Base-by-base conservation (phyloP, 1,284 basidiomycete genomes). In the Malassezia caprae region DNA sequence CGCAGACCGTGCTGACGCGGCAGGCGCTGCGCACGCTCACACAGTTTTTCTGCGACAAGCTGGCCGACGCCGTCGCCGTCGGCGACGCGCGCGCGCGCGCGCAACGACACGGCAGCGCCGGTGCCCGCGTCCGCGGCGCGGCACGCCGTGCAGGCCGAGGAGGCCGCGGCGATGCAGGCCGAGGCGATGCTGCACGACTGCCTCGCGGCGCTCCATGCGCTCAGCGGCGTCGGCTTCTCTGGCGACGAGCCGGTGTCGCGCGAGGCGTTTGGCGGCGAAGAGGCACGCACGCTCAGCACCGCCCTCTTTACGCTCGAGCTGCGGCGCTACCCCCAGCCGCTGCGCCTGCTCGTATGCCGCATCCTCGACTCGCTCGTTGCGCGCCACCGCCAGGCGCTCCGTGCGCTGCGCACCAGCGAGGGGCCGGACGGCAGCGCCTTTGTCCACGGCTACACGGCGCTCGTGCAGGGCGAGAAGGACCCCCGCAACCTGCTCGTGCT, bases 401-500 rank as follows among this genome's bases (percentile, higher is more conserved):
- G 12, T 17, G 12, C 45, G 48, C 44, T 57, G 44, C 55, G 55
- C 11, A 15, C 8, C 11, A n/a, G 13, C 6, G 19, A 51, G n/a
- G 50, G 43, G 15, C 49, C 52, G 6, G 40, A 61, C 79, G 84
- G 84, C 1, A 78, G 82, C 34, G 80, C 80, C 13, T 80, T 98
- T 73, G 64, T 96, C 26, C 76, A 78, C 15, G 83, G 84, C 35
- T 99, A 96, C 75, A 80, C 86, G 47, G 76, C 76, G 51, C 77
- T 96, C 26, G 90, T 85, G 1, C 86, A 93, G 55, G 91, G 91
- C 23, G 94, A 99, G 76, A 98, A 98, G 72, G 94, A 99, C 75
- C 94, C 94, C 23, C 81, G 94, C 26, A 98, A 98, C 76, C 79
- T 99, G 7, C 80, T 96, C 62, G 75, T 93, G 8, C 85, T 88